These are phyloP conservation scores for Pyrus bretschneideri DNA, from an alignment of 306 rosid genomes.

Conservation along the genomic window DNA sequence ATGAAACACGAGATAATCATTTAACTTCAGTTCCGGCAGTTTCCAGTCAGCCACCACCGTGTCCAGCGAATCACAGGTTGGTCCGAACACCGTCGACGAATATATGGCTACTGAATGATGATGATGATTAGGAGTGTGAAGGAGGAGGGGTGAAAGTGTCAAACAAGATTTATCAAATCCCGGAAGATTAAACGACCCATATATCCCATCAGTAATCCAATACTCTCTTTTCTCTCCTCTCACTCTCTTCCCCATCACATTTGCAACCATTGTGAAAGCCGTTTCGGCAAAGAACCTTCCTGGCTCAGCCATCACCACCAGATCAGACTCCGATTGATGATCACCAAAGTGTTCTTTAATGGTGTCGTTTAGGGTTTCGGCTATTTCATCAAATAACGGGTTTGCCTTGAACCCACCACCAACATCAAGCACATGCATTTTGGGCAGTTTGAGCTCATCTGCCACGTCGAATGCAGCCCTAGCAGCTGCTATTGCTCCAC, in stretches of 20 bases:
- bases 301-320: constrained; percentile 1
- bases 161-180: neutral
- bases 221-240: constrained; percentile 2
- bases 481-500: neutral
- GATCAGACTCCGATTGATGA: neutral
- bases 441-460: neutral
- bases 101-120: neutral
- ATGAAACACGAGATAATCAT: constrained; percentile 15
- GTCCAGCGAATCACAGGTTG: constrained; percentile 11
- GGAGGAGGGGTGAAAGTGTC: neutral
- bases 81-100: neutral
- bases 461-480: neutral
- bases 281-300: constrained; percentile 13
- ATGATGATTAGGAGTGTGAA: neutral
- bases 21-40: constrained; percentile 6
- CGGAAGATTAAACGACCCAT: constrained; percentile 10
- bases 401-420: neutral
- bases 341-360: neutral
- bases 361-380: neutral
- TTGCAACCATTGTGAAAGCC: constrained; percentile 1
- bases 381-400: neutral
- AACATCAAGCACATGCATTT: neutral
- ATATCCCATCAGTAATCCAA: neutral
- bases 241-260: constrained; percentile 14
- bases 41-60: neutral